Percentiles rank a stretch among this genome's conserved stretches.
phyloP scores from a whole-genome alignment of 148 eudicot species.

The Mesembryanthemum crystallinum region DNA sequence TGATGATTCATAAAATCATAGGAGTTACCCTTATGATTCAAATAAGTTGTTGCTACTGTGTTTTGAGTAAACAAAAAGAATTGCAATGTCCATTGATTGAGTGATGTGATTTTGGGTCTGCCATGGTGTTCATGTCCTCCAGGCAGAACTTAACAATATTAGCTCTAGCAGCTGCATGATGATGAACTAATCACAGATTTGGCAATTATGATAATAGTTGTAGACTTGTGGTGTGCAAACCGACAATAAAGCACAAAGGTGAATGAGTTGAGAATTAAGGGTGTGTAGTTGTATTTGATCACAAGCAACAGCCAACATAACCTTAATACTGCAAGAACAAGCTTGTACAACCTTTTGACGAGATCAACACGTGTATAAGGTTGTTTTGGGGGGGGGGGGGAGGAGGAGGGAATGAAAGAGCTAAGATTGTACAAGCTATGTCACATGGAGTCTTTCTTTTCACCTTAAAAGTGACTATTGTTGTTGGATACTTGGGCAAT shows the following conservation, averaged over 20 bases:
- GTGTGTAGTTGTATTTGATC: too few species aligned
- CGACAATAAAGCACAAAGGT: too few species aligned
- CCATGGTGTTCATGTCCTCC: too few species aligned
- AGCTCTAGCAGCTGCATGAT: not conserved
- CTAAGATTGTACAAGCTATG: not conserved
- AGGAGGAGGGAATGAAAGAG: not conserved
- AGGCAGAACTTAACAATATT: not conserved
- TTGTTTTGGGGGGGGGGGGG: too few species aligned
- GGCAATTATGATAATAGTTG: too few species aligned
- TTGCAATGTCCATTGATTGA: not conserved
- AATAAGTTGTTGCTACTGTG: not conserved
- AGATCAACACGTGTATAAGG: too few species aligned
- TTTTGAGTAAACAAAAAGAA: not conserved
- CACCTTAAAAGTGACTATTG: not conserved
- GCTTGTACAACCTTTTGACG: too few species aligned
- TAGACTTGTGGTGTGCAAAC: too few species aligned
- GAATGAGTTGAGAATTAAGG: too few species aligned
- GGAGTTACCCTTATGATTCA: too few species aligned
- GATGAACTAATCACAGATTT: not conserved
- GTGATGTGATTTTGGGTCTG: not conserved
- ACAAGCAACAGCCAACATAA: too few species aligned
- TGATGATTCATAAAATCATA: not conserved
- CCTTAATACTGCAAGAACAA: too few species aligned
- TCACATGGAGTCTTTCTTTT: not conserved
- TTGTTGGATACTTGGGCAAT: not conserved